Base-by-base conservation (phyloP, 805 yeast genomes). In the Candida qinlingensis region DNA sequence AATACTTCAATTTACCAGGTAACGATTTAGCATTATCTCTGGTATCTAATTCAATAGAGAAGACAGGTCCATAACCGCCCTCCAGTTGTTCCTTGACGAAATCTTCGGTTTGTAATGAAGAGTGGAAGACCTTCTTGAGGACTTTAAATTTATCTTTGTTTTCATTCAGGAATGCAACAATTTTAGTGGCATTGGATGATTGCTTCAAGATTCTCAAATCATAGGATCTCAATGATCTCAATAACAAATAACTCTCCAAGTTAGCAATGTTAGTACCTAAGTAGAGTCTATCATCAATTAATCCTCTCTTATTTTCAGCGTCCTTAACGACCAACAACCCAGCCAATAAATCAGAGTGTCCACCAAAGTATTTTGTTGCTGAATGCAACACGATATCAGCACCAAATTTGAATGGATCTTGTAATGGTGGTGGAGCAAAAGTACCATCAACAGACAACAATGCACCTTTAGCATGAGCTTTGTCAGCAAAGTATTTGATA, bases 301-400 rank as follows among this genome's bases (percentile, higher is more conserved):
- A 71, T 39, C 69, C 60, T 26, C 68, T 56, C 48, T 76, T 75
- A 6, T 72, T 72, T 3, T 69, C 65, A 7, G 60, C 55, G 51
- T 79, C 79, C 61, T 83, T 82, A n/a, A 86, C 81, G 19, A 83
- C 80, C 19, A 90, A 67, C 10, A 85, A 72, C 34, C 98, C 97
- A 5, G 96, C 90, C 44, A 91, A 71, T 39, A 90, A 69, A 64
- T 91, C 97, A 6, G 96, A 87, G 67, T 91, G 97, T n/a, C 98
- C 97, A 37, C 96, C 97, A 60, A 89, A 85, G 68, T 85, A 92
- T 64, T 91, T 91, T 1, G 97, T 91, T 1, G 90, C 96, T 1
- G 97, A 88, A 65, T 91, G 97, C 78, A 92, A 71, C n/a, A 92
- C 81, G 55, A 89, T 68, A 65, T 92, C 97, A 31, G 85, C 96